Conservation (phyloP, 345 rosid genomes). For the Citrus mangshanensis region DNA sequence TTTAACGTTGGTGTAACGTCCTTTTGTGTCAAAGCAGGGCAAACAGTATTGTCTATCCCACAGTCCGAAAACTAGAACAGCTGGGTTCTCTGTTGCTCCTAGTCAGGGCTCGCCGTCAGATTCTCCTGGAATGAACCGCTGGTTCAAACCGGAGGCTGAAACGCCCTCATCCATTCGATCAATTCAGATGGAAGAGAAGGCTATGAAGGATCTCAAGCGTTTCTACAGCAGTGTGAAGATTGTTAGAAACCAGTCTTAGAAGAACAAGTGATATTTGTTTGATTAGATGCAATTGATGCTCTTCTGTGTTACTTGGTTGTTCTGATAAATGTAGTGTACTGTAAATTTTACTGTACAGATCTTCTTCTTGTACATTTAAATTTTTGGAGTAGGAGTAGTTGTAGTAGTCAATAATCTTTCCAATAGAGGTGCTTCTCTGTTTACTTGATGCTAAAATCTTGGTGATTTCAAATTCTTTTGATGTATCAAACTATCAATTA, state of each 20-base stretch:
- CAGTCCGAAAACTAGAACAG: conserved; percentile 70
- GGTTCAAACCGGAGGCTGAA: conserved; percentile 87
- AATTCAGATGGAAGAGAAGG: conserved; percentile 93
- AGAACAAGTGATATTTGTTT: background rate
- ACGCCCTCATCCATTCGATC: conserved; percentile 76
- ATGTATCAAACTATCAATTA: no score
- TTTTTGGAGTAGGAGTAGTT: conserved; percentile 7
- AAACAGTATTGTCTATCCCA: conserved; percentile 55
- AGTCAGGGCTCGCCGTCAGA: conserved; percentile 89
- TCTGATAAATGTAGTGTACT: conserved; percentile 3
- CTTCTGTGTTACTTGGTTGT: background rate
- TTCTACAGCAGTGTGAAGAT: conserved; percentile 85
- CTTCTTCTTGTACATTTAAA: conserved; percentile 24
- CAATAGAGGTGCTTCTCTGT: no score
- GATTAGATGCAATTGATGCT: conserved; percentile 7
- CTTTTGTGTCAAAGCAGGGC: conserved; percentile 37
- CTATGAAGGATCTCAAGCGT: conserved; percentile 89
- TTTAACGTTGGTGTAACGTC: background rate
- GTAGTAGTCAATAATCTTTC: no score
- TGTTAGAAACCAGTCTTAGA: conserved; percentile 54
- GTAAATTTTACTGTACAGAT: conserved; percentile 42
- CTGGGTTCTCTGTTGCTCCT: conserved; percentile 63
- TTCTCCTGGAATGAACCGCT: conserved; percentile 72
- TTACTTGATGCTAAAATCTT: no score
- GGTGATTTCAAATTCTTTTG: no score